A percentile compares a stretch with the other conserved stretches of the same genome.
Evolutionary conservation across 163 green algal species (phyloP).

Genomic region (Chloromonas sp.): DNA sequence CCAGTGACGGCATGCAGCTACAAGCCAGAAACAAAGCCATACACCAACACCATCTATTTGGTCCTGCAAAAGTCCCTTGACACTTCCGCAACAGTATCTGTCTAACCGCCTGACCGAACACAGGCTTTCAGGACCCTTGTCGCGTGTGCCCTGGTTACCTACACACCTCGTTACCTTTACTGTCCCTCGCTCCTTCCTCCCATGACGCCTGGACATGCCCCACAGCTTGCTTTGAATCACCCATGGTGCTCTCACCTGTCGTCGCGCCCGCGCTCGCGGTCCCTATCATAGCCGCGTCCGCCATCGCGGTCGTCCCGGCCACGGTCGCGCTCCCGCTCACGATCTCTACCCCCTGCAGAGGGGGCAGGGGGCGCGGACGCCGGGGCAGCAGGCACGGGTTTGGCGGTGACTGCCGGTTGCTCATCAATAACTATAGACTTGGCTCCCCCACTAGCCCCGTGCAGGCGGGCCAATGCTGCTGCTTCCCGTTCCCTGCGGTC

Average conservation of each 20-base stretch:
- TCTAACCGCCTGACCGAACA: too few relatives aligned
- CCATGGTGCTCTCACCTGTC: not conserved
- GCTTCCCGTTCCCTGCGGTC: slow-evolving; percentile 54
- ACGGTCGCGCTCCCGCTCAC: slow-evolving; percentile 15
- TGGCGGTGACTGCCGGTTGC: not conserved
- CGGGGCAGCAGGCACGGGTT: not conserved
- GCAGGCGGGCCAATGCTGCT: slow-evolving; percentile 63
- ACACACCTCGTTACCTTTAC: too few relatives aligned
- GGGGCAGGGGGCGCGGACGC: not conserved
- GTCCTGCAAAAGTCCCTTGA: too few relatives aligned
- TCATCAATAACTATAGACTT: slow-evolving; percentile 9
- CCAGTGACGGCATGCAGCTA: too few relatives aligned
- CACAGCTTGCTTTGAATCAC: too few relatives aligned
- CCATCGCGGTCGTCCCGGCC: slow-evolving; percentile 9
- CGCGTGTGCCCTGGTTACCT: too few relatives aligned
- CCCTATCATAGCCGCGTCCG: not conserved
- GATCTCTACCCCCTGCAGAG: slow-evolving; percentile 3
- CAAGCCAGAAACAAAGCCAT: too few relatives aligned
- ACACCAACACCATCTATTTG: too few relatives aligned
- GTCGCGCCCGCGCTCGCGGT: not conserved
- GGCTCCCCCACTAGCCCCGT: slow-evolving; percentile 13
- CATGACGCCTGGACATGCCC: too few relatives aligned
- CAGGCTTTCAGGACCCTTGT: too few relatives aligned
- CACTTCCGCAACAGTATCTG: too few relatives aligned
- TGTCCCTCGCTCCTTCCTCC: too few relatives aligned